Evolutionary conservation across 495 filamentous ascomycete species (phyloP), one percentile per base, ranked within the genome.

Genomic region (Polyplosphaeria fusca): DNA sequence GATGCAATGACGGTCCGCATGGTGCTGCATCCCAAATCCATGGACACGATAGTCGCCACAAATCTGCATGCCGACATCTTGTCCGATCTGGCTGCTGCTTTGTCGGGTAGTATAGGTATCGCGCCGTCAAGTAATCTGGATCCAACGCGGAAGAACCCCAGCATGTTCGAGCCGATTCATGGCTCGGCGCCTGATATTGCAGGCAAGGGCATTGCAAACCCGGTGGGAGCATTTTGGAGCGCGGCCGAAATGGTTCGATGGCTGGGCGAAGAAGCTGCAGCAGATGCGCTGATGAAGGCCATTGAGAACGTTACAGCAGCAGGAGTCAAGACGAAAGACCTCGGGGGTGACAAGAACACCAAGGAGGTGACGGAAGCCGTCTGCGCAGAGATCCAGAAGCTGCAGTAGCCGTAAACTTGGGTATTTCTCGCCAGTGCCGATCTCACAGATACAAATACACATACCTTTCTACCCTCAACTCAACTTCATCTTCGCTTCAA

Each of bases 171-270:
- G 75, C 82, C 82, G 0, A 85, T 86, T 41, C 83, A 86, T 57
- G 82, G 83, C 5, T 80, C 76, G n/a, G 83, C 83, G 0, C 85
- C 84, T 13, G 86, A 88, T 60, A 87, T 90, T 50, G 82, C 83
- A 1, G 85, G 86, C 0, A 83, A 83, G 67, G 85, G 84, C 0
- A 73, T 87, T 32, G 86, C 86, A 11, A 89, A 90, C 67, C 85
- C 86, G 0, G 77, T 89, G 0, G 85, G 77, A 5, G 84, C 84
- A 0, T 83, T 88, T 67, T 86, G 84, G 84, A 83, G 79, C 3
- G 82, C 77, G 4, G 79, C 79, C 0, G 83, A 86, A 67, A 88
- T 87, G 85, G 72, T 87, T 35, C 71, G 70, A 5, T 87, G 83
- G 84, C 58, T 88, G 26, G 82, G 82, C 2, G 73, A 83, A 62